Percentiles rank a stretch among this genome's conserved stretches.
Conservation (phyloP, 2,329 filamentous ascomycete genomes). For the Graphilbum ipis-grandicollis region DNA sequence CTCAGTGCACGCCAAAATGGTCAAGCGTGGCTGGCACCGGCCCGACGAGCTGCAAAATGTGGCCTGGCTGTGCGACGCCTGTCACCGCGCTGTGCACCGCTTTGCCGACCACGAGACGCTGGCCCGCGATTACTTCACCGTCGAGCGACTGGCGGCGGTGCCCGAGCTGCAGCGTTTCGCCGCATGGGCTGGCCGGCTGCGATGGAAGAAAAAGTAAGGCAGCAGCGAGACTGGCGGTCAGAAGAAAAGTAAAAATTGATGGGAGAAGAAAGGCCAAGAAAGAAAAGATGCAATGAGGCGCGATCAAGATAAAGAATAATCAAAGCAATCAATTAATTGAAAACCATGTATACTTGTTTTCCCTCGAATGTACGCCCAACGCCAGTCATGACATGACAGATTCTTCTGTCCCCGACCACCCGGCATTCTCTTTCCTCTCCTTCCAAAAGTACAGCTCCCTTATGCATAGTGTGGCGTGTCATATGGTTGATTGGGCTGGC, state of each 20-base stretch:
- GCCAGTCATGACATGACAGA: no score
- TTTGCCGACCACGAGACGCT: constrained; percentile 63
- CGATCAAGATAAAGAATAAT: no score
- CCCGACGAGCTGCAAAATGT: constrained; percentile 62
- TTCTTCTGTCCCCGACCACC: no score
- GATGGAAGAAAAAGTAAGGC: constrained; percentile 41
- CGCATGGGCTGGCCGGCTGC: constrained; percentile 52
- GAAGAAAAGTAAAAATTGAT: no score
- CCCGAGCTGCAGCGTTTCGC: constrained; percentile 58
- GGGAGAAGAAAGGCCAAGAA: no score
- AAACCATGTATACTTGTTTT: no score
- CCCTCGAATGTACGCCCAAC: no score
- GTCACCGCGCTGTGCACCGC: constrained; percentile 67
- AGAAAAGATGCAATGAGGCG: no score
- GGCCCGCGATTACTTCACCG: constrained; percentile 53
- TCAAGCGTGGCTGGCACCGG: constrained; percentile 65
- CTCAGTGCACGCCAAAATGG: constrained; percentile 55
- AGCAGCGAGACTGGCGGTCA: no score
- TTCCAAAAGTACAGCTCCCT: no score
- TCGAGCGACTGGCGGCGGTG: constrained; percentile 51
- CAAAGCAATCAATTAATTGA: no score
- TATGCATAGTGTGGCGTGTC: not conserved
- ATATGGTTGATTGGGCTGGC: not conserved
- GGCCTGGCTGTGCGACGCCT: constrained; percentile 73
- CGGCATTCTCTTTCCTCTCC: no score